phyloP scores from a whole-genome alignment of 768 basidiomycete genomes.

The Polyporus arcularius region DNA sequence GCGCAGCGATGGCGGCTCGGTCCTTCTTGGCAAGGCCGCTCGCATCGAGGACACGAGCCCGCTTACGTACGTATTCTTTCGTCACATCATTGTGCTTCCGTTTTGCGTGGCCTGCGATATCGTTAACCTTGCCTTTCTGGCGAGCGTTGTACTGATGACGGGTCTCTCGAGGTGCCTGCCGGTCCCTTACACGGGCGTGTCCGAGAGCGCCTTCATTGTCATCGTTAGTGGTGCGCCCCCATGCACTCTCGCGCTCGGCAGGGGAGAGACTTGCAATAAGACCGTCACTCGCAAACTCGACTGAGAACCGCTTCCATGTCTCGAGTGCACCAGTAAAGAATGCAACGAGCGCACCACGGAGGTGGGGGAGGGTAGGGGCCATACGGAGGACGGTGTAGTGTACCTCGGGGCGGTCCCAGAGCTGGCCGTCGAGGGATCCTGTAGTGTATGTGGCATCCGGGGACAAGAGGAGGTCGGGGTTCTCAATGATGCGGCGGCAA shows the following conservation, averaged over 20 bases:
- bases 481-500: not conserved
- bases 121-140: not conserved
- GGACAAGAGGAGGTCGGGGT: not conserved
- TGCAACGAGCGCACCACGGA: not conserved
- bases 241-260: not conserved
- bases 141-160: not conserved
- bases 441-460: not conserved
- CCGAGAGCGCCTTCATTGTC: not conserved
- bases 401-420: not conserved
- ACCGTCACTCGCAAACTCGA: not conserved
- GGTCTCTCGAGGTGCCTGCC: not conserved
- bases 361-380: not conserved
- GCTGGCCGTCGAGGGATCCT: not conserved
- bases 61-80: no score
- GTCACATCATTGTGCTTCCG: no score
- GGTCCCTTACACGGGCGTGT: not conserved
- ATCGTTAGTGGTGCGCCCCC: not conserved
- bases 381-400: not conserved
- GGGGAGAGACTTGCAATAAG: not conserved
- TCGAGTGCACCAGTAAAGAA: conserved; percentile 11
- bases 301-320: not conserved
- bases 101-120: not conserved
- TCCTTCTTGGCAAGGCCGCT: no score
- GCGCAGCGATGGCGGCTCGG: no score
- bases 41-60: no score